Conservation (phyloP, 805 yeast species). For the Ogataea neopini region DNA sequence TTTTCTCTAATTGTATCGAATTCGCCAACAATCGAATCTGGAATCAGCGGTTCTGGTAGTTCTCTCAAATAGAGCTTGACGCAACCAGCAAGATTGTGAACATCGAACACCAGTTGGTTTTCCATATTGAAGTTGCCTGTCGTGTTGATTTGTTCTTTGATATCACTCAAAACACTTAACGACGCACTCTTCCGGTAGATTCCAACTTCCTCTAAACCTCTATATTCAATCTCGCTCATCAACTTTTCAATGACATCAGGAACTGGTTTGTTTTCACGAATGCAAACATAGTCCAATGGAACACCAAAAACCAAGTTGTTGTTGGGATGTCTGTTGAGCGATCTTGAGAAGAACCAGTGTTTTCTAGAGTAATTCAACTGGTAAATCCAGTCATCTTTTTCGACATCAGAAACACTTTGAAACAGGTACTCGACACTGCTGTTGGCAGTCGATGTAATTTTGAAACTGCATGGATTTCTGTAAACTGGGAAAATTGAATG, state of each 20-base stretch:
- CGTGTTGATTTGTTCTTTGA: constrained; percentile 47
- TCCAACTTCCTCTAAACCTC: constrained; percentile 90
- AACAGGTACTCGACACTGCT: constrained; percentile 49
- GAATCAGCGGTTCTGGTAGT: constrained; percentile 79
- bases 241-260: constrained; percentile 70
- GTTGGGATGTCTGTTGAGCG: constrained; percentile 23
- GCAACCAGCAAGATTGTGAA: constrained; percentile 86
- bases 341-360: constrained; percentile 56
- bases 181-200: constrained; percentile 73
- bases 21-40: constrained; percentile 61
- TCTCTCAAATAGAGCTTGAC: constrained; percentile 83
- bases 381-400: constrained; percentile 74
- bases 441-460: constrained; percentile 38
- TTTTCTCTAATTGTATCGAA: constrained; percentile 43
- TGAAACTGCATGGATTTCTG: constrained; percentile 48
- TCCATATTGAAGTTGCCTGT: constrained; percentile 49
- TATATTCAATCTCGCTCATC: constrained; percentile 74
- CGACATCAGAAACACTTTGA: constrained; percentile 64
- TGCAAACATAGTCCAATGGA: constrained; percentile 75
- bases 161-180: constrained; percentile 44
- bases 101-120: constrained; percentile 53
- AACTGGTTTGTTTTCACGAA: constrained; percentile 58
- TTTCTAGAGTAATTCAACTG: constrained; percentile 47
- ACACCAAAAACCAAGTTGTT: constrained; percentile 72
- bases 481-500: constrained; percentile 54